phyloP scores from a whole-genome alignment of 768 basidiomycete genomes.

The Amyloporia xantha region DNA sequence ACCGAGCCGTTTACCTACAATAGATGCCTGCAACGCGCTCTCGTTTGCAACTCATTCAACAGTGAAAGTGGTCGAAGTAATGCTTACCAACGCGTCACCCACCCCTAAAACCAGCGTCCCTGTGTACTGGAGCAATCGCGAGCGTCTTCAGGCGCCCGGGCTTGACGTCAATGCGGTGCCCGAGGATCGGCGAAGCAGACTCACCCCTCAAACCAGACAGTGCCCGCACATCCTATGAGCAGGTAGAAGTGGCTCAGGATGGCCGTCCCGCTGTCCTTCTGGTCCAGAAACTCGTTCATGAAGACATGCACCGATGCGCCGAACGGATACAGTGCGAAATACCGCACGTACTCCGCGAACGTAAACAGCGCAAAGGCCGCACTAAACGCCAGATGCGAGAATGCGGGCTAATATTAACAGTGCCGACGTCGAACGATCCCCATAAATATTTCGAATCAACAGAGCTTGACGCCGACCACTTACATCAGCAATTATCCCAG shows the following conservation, averaged over 20 bases:
- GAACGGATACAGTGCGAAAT: constrained; percentile 97
- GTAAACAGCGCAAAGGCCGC: constrained; percentile 92
- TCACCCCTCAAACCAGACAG: constrained; percentile 93
- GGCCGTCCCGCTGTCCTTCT: constrained; percentile 91
- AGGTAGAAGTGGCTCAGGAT: constrained; percentile 98
- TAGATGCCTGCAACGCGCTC: constrained; percentile 62
- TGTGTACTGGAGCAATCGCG: constrained; percentile 59
- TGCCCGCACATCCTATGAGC: constrained; percentile 89
- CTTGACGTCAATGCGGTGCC: background rate
- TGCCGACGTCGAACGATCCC: background rate
- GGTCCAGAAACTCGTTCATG: constrained; percentile 95
- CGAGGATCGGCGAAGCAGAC: constrained; percentile 22
- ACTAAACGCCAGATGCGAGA: constrained; percentile 91
- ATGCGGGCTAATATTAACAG: constrained; percentile 68
- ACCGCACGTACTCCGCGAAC: constrained; percentile 95
- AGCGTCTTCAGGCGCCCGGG: constrained; percentile 28
- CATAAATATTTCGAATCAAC: background rate
- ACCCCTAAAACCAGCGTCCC: constrained; percentile 87
- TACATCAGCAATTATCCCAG: constrained; percentile 89
- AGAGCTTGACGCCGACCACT: constrained; percentile 7
- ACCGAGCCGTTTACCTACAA: constrained; percentile 84
- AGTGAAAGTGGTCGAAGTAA: background rate
- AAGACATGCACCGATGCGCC: constrained; percentile 91
- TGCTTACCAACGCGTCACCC: constrained; percentile 83
- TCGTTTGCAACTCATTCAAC: background rate